Base-by-base conservation (phyloP, 345 rosid genomes). In the Linum tenue region DNA sequence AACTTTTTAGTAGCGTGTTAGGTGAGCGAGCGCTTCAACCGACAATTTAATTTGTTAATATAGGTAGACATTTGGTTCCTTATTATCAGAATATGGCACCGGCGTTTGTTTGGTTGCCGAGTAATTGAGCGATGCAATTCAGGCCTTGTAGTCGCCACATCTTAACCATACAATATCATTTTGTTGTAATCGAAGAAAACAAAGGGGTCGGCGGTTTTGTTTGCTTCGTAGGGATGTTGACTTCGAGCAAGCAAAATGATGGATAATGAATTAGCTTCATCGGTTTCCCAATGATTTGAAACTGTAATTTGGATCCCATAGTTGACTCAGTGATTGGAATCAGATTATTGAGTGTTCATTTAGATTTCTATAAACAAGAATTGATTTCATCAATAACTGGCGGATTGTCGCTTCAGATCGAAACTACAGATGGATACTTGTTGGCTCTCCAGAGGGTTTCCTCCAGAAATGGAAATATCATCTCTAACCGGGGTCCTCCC, bases 371-470 rank as follows among this genome's bases (percentile, higher is more conserved):
- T 44, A 48, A 48, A 48, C 53, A 8, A 48, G 2, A 15, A 15
- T 8, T 48, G 8, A 8, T 15, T 1, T 8, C 12, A 48, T 8
- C 53, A 15, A 48, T 48, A 9, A 48, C 53, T 5, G 12, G 53
- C 53, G 8, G 8, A 11, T 39, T 14, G 41, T 9, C 38, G 22
- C 37, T 55, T 37, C 70, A 92, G 98, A 60, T 85, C 69, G 79
- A 85, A 81, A 92, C 98, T n/a, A 74, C 78, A 72, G 98, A 90
- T 80, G 96, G 97, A 8, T 92, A 75, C 73, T 62, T 87, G 76
- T 68, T 90, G 55, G 88, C 83, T 70, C 83, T 92, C 65, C 97
- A 90, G 55, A 92, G 97, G 7, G 85, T 92, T 31, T 79, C 97
- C 4, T 86, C 89, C 8, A 70, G 55, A 63, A 58, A 64, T 70